A percentile compares a stretch with the other conserved stretches of the same genome.
phyloP scores from a whole-genome alignment of 306 rosid species.

The Calophaca sinica region DNA sequence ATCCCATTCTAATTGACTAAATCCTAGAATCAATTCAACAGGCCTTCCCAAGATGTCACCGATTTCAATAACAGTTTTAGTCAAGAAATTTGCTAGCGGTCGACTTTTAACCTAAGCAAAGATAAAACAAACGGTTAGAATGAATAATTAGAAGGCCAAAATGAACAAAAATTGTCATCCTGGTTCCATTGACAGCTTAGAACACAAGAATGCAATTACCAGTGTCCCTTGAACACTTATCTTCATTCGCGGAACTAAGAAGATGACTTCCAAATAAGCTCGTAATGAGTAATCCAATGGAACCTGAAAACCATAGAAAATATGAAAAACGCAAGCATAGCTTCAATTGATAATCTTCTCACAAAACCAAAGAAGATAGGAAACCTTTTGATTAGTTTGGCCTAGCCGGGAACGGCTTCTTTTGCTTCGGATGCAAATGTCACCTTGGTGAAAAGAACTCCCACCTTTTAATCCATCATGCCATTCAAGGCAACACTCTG shows the following conservation, averaged over 20 bases:
- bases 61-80: constrained; percentile 54
- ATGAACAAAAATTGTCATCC: neutral
- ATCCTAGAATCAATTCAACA: constrained; percentile 55
- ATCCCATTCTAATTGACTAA: constrained; percentile 67
- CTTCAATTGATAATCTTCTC: constrained; percentile 18
- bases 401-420: constrained; percentile 68
- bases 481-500: constrained; percentile 62
- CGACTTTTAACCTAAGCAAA: constrained; percentile 59
- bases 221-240: constrained; percentile 59
- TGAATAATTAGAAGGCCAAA: neutral
- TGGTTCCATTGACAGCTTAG: neutral
- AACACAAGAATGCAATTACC: constrained; percentile 52
- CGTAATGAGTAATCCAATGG: constrained; percentile 64
- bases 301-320: constrained; percentile 51
- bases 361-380: constrained; percentile 14
- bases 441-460: constrained; percentile 65
- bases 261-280: constrained; percentile 67
- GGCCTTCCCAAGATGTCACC: constrained; percentile 50
- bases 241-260: constrained; percentile 68
- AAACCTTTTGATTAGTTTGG: constrained; percentile 60
- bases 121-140: constrained; percentile 40
- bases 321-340: constrained; percentile 19
- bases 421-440: constrained; percentile 54
- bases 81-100: constrained; percentile 58
- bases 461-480: constrained; percentile 52